These are phyloP conservation scores for Alternaria ventricosa DNA, from an alignment of 2,329 filamentous ascomycete genomes.

Conservation along the genomic window DNA sequence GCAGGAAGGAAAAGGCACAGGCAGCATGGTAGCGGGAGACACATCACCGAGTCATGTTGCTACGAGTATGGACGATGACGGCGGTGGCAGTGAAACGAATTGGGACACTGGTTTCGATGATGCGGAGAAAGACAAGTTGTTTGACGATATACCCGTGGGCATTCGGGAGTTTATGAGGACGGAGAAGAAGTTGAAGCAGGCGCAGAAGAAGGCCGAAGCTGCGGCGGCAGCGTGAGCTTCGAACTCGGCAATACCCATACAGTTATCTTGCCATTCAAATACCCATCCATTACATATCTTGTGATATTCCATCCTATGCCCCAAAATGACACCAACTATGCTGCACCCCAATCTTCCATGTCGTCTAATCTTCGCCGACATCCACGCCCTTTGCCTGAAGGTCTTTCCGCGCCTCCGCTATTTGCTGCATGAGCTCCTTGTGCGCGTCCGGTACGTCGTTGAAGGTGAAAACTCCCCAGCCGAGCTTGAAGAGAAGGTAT, in stretches of 20 bases:
- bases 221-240: constrained; percentile 15
- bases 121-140: constrained; percentile 67
- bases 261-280: constrained; percentile 6
- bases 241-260: not conserved
- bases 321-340: constrained; percentile 6
- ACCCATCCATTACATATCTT: constrained; percentile 12
- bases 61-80: constrained; percentile 78
- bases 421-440: constrained; percentile 85
- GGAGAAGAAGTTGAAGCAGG: constrained; percentile 86
- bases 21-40: constrained; percentile 45
- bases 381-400: constrained; percentile 76
- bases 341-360: not conserved
- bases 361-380: constrained; percentile 65
- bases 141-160: constrained; percentile 83
- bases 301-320: not conserved
- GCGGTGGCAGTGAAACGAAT: constrained; percentile 74
- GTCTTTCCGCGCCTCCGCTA: constrained; percentile 76
- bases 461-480: constrained; percentile 92
- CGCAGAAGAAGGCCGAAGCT: constrained; percentile 67
- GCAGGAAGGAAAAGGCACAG: constrained; percentile 36
- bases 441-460: constrained; percentile 94
- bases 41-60: constrained; percentile 58
- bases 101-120: constrained; percentile 55
- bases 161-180: constrained; percentile 97
- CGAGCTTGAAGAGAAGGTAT: constrained; percentile 89